These are phyloP conservation scores for Salix exigua DNA, from an alignment of 345 rosid species.

Conservation along the genomic window DNA sequence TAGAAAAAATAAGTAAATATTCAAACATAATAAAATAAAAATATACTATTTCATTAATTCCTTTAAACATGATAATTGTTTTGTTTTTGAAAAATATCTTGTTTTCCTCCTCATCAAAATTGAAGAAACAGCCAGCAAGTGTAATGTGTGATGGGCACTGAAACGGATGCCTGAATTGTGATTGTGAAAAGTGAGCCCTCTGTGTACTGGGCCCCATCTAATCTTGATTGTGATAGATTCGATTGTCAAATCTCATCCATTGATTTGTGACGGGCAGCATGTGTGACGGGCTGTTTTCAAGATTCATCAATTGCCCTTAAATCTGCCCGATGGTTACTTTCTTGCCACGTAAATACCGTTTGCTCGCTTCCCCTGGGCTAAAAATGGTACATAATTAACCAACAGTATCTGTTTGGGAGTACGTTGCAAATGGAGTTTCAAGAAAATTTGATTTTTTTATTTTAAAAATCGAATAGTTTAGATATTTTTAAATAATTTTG, in stretches of 20 bases:
- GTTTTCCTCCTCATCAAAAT: background rate
- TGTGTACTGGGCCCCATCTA: background rate
- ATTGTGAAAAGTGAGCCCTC: background rate
- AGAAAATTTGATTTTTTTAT: too few species aligned
- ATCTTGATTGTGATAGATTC: background rate
- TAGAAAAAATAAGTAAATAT: too few species aligned
- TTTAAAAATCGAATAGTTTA: too few species aligned
- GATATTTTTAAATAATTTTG: too few species aligned
- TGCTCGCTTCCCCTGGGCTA: too few species aligned
- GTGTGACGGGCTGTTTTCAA: background rate
- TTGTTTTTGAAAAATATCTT: too few species aligned
- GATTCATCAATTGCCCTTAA: background rate
- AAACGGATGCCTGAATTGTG: background rate
- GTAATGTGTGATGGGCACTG: background rate
- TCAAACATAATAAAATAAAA: too few species aligned
- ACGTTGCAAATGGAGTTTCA: too few species aligned
- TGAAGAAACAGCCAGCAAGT: background rate
- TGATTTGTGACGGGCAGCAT: background rate
- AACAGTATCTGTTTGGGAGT: too few species aligned
- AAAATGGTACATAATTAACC: too few species aligned
- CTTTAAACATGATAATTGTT: too few species aligned
- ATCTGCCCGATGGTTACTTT: background rate
- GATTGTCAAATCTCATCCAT: background rate
- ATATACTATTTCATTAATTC: too few species aligned
- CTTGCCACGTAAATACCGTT: background rate